Conservation (phyloP, 805 yeast genomes). For the Nakazawaea ernobii region DNA sequence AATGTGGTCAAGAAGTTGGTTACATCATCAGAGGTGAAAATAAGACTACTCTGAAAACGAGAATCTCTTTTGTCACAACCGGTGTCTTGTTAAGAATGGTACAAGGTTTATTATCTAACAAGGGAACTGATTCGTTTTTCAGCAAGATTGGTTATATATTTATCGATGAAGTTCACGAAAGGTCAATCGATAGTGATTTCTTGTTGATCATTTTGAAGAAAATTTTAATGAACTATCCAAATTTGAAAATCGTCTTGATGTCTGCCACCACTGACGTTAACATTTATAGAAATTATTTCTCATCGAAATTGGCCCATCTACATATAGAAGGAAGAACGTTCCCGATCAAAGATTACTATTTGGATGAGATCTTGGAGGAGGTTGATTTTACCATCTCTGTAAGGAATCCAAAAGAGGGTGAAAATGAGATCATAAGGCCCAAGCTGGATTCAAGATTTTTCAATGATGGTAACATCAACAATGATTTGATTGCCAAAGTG, state of each 20-base stretch:
- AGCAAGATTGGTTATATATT: conserved; percentile 62
- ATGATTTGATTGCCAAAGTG: conserved; percentile 58
- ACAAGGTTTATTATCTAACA: conserved; percentile 39
- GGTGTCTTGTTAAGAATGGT: conserved; percentile 87
- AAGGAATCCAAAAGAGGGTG: conserved; percentile 17
- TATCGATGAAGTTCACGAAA: conserved; percentile 95
- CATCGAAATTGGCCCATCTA: conserved; percentile 46
- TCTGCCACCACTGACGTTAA: conserved; percentile 85
- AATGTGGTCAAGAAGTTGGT: conserved; percentile 75
- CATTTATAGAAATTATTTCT: conserved; percentile 64
- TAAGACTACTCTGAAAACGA: conserved; percentile 52
- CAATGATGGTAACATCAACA: conserved; percentile 63
- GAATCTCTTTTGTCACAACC: conserved; percentile 84
- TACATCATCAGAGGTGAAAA: conserved; percentile 89
- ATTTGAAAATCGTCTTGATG: conserved; percentile 74
- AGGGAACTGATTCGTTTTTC: conserved; percentile 32
- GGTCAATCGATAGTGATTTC: conserved; percentile 88
- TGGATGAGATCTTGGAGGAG: conserved; percentile 57
- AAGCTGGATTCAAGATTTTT: conserved; percentile 63
- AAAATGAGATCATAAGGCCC: conserved; percentile 42
- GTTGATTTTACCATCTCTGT: conserved; percentile 50
- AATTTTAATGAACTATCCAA: conserved; percentile 42
- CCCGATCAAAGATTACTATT: conserved; percentile 74
- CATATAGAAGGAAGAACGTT: conserved; percentile 93
- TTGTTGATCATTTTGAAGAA: conserved; percentile 70